phyloP scores from a whole-genome alignment of 805 yeast genomes.

The Saccharomycopsis sp. region DNA sequence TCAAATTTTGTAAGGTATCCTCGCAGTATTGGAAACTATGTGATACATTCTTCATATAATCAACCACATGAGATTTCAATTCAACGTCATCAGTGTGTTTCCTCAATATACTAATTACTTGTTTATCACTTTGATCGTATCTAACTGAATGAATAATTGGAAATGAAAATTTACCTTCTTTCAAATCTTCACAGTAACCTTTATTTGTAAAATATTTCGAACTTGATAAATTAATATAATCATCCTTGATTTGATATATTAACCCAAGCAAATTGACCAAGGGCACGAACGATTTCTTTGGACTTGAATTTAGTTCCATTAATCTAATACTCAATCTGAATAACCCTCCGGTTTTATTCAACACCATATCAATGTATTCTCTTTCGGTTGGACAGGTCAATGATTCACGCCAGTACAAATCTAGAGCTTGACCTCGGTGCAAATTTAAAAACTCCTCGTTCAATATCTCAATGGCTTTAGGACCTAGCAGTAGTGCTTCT shows the following conservation, averaged over 20 bases:
- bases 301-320: constrained; percentile 34
- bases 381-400: constrained; percentile 48
- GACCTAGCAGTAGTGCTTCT: constrained; percentile 33
- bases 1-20: constrained; percentile 27
- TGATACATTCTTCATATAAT: constrained; percentile 35
- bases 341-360: constrained; percentile 85
- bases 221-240: constrained; percentile 61
- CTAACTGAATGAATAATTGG: constrained; percentile 69
- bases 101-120: constrained; percentile 43
- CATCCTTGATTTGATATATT: constrained; percentile 81
- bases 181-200: constrained; percentile 79
- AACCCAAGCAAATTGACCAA: constrained; percentile 75
- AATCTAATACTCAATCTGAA: constrained; percentile 67
- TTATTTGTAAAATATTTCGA: constrained; percentile 48
- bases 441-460: constrained; percentile 71
- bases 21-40: constrained; percentile 36
- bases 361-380: constrained; percentile 73
- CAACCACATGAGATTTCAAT: constrained; percentile 45
- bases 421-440: constrained; percentile 88
- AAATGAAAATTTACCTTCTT: constrained; percentile 84
- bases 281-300: constrained; percentile 37
- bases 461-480: constrained; percentile 35
- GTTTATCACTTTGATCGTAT: constrained; percentile 31
- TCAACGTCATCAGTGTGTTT: constrained; percentile 44
- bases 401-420: constrained; percentile 80